Evolutionary conservation across 1,284 basidiomycete species (phyloP).

Genomic region (Cryptococcus sp.): DNA sequence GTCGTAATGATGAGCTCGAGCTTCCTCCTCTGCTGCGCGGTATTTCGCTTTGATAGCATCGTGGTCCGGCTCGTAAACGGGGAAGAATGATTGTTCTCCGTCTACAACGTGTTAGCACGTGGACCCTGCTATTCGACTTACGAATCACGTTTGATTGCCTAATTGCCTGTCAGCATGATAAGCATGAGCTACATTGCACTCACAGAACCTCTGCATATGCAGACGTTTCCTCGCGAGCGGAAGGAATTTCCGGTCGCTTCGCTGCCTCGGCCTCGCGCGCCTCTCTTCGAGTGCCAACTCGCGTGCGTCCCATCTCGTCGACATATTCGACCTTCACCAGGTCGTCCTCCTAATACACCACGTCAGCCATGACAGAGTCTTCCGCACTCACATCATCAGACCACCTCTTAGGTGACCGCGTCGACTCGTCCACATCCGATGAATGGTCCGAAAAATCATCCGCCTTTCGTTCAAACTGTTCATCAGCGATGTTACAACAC

Average conservation of each 20-base stretch:
- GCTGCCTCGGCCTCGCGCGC: conserved; percentile 39
- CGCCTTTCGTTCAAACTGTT: conserved; percentile 71
- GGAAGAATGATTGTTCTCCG: conserved; percentile 77
- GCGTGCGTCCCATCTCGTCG: conserved; percentile 51
- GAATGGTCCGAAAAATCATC: conserved; percentile 51
- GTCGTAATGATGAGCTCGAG: conserved; percentile 78
- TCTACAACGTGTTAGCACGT: conserved; percentile 40
- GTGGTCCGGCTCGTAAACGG: conserved; percentile 77
- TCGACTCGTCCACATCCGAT: conserved; percentile 43
- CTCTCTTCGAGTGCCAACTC: conserved; percentile 46
- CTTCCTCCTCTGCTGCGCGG: conserved; percentile 68
- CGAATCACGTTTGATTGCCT: conserved; percentile 63
- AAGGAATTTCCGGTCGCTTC: conserved; percentile 6
- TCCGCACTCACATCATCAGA: conserved; percentile 13
- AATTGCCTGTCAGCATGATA: conserved; percentile 12
- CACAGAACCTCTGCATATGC: conserved; percentile 50
- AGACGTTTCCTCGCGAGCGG: conserved; percentile 19
- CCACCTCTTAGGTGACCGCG: conserved; percentile 15
- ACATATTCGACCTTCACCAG: conserved; percentile 48
- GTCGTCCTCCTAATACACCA: conserved; percentile 57
- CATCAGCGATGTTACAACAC: neutral
- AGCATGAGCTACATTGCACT: conserved; percentile 17
- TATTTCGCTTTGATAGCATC: conserved; percentile 77
- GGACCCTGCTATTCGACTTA: conserved; percentile 34
- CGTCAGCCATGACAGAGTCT: conserved; percentile 3